Evolutionary conservation across 352 stramenopile species (phyloP), one percentile per base, ranked within the genome.

Genomic region (Globisporangium heterothallicum): DNA sequence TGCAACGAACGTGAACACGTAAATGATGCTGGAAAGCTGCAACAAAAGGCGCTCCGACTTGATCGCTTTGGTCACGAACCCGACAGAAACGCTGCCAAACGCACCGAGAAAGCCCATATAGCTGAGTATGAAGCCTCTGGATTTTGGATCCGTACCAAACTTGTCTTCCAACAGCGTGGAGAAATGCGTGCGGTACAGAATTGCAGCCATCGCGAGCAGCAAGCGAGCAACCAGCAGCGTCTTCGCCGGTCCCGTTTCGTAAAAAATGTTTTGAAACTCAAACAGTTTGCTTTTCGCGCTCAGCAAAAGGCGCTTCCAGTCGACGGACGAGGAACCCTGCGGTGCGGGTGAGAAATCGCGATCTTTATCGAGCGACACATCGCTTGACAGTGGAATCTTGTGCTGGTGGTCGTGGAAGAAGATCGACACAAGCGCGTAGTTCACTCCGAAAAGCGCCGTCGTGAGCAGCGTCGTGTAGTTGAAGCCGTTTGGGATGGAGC

Each of bases 381-480:
- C 26, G 19, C 34, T 24, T 10, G 25, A 56, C 12, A 29, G 51
- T 38, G n/a, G 61, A 50, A n/a, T n/a, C 53, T 24, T 35, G 29
- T 53, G 36, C 0, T 42, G 54, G 27, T 68, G 48, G 1, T 74
- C 48, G 9, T 61, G 26, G 40, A 84, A 89, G 41, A 83, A 78
- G 26, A 78, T 48, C 21, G 72, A 71, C 32, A 92, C 58, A 44
- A 92, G 69, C 32, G 47, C 64, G 54, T 86, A 89, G 55, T 92
- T 92, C 60, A 88, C 36, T 3, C 57, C 64, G 22, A 92, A 88
- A 30, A 92, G 62, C 24, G 56, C 58, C 24, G 79, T 72, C 13
- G 81, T 89, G 47, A 92, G 64, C 57, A 92, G 63, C 29, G 81
- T 69, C 44, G 81, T 88, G 65, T 87, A 85, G 72, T 88, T 86